Evolutionary conservation across 2,329 filamentous ascomycete genomes (phyloP).

Genomic region (Penicillium sp.): DNA sequence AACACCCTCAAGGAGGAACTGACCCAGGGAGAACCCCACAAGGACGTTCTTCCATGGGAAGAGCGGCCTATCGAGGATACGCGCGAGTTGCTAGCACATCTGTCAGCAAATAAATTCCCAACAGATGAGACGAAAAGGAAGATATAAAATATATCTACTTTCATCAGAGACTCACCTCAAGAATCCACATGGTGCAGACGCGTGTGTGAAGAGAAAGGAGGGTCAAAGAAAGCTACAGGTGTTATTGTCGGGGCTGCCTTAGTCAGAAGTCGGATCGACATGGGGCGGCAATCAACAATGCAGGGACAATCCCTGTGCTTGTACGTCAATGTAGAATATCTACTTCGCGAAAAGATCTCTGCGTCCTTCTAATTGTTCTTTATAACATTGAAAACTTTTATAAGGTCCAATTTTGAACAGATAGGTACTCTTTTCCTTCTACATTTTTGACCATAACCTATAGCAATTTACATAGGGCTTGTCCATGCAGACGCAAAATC

Average conservation of each 20-base stretch:
- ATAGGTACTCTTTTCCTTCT: slow-evolving; percentile 6
- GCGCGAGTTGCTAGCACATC: slow-evolving; percentile 64
- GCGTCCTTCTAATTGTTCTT: neutral
- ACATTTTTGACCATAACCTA: slow-evolving; percentile 19
- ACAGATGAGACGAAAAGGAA: neutral
- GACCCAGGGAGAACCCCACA: slow-evolving; percentile 86
- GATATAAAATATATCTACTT: neutral
- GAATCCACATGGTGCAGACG: slow-evolving; percentile 20
- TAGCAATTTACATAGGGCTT: slow-evolving; percentile 27
- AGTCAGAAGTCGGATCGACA: slow-evolving; percentile 28
- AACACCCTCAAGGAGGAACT: slow-evolving; percentile 87
- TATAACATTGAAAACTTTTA: neutral
- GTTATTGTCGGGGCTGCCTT: slow-evolving; percentile 22
- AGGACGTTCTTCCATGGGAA: slow-evolving; percentile 99
- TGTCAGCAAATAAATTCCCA: slow-evolving; percentile 3
- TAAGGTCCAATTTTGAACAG: neutral
- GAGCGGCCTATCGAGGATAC: slow-evolving; percentile 81
- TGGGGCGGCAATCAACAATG: neutral
- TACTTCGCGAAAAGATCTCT: neutral
- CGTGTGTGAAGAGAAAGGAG: slow-evolving; percentile 8
- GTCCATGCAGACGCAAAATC: slow-evolving; percentile 21
- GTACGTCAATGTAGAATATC: neutral
- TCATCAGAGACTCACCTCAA: slow-evolving; percentile 12
- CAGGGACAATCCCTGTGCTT: neutral
- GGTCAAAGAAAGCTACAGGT: slow-evolving; percentile 20